Conservation (phyloP, 495 filamentous ascomycete genomes). For the Pyrenula aspistea region DNA sequence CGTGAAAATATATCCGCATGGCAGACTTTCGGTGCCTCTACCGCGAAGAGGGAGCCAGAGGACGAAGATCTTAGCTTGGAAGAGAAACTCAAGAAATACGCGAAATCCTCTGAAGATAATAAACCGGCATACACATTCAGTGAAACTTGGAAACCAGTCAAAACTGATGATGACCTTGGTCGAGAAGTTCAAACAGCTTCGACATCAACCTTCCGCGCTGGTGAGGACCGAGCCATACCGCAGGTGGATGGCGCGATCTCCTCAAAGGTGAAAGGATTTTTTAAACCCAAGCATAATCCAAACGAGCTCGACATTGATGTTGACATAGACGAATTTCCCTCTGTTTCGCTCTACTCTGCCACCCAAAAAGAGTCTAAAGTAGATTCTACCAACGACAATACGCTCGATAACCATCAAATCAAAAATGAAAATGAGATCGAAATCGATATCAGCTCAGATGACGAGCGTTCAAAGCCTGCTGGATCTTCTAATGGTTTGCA, state of each 20-base stretch:
- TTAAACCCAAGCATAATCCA: constrained; percentile 13
- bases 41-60: constrained; percentile 15
- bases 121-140: background rate
- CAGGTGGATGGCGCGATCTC: background rate
- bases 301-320: constrained; percentile 43
- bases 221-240: background rate
- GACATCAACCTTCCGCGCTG: background rate
- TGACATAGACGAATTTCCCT: constrained; percentile 26
- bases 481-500: too few relatives aligned
- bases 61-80: constrained; percentile 11
- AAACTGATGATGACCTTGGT: background rate
- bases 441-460: constrained; percentile 11
- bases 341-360: too few relatives aligned
- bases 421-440: constrained; percentile 24
- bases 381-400: background rate
- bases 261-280: background rate
- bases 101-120: background rate
- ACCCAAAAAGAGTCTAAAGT: background rate
- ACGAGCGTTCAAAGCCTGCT: constrained; percentile 2
- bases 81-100: constrained; percentile 1
- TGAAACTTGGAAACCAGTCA: background rate
- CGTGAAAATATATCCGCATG: constrained; percentile 13
- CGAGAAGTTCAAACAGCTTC: background rate
- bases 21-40: constrained; percentile 21
- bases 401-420: background rate